Conservation (phyloP, 331 rosid species). For the Acacia pycnantha region DNA sequence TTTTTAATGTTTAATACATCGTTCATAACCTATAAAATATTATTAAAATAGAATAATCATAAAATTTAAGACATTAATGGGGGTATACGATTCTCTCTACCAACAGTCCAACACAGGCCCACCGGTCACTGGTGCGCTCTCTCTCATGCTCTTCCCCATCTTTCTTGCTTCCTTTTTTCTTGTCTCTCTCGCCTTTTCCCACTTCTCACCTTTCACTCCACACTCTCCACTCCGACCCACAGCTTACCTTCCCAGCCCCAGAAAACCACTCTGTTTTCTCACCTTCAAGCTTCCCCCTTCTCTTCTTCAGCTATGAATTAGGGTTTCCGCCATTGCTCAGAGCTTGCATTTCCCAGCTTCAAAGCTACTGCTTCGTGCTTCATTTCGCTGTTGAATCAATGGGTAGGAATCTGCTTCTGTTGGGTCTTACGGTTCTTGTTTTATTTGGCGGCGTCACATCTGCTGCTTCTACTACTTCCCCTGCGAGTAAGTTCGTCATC, state of each 20-base stretch:
- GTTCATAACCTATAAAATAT: not conserved
- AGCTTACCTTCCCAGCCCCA: constrained; percentile 18
- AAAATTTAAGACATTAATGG: constrained; percentile 15
- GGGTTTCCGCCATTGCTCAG: constrained; percentile 50
- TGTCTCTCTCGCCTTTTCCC: constrained; percentile 32
- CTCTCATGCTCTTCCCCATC: constrained; percentile 23
- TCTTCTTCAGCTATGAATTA: constrained; percentile 31
- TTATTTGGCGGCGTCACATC: constrained; percentile 43
- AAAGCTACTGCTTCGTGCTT: constrained; percentile 2
- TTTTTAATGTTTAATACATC: no score
- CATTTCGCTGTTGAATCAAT: constrained; percentile 35
- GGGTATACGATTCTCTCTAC: constrained; percentile 31
- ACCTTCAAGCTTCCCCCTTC: not conserved
- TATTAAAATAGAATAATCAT: not conserved
- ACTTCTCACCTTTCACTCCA: constrained; percentile 25
- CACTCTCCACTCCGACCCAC: constrained; percentile 32
- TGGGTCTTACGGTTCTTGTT: constrained; percentile 47
- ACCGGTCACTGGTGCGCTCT: not conserved
- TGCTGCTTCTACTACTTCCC: constrained; percentile 53
- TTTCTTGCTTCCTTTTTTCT: constrained; percentile 15
- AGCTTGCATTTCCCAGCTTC: constrained; percentile 29
- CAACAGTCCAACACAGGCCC: constrained; percentile 42
- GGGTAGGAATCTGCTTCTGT: constrained; percentile 43
- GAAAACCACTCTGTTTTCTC: not conserved
- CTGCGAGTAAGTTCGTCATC: constrained; percentile 58